phyloP scores from a whole-genome alignment of 2,329 filamentous ascomycete genomes.

The Epichloe festucae region DNA sequence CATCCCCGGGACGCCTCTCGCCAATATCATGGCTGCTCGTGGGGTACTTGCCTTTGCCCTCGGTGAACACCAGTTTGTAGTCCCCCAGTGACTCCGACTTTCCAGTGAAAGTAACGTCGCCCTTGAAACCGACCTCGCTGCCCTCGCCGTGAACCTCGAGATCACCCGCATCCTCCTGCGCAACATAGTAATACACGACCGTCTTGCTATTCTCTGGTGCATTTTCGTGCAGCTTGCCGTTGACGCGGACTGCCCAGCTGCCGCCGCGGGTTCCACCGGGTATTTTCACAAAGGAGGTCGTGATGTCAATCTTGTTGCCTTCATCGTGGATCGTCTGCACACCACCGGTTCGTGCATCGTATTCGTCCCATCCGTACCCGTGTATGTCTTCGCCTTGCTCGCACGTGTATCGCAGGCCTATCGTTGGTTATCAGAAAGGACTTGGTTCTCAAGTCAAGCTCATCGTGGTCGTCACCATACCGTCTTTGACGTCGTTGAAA shows the following conservation, averaged over 20 bases:
- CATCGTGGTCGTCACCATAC: conserved; percentile 27
- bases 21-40: conserved; percentile 53
- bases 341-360: conserved; percentile 78
- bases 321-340: conserved; percentile 84
- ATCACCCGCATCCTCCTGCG: conserved; percentile 59
- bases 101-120: conserved; percentile 58
- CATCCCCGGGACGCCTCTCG: conserved; percentile 56
- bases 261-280: conserved; percentile 76
- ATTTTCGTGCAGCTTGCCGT: conserved; percentile 62
- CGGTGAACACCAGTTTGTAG: conserved; percentile 67
- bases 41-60: conserved; percentile 51
- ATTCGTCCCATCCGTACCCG: conserved; percentile 97
- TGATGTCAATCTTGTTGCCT: conserved; percentile 78
- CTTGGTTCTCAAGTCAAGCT: no score
- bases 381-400: conserved; percentile 90
- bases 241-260: conserved; percentile 83
- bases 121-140: conserved; percentile 37
- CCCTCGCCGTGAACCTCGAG: conserved; percentile 45
- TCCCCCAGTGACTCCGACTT: conserved; percentile 59
- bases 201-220: conserved; percentile 56
- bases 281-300: conserved; percentile 86
- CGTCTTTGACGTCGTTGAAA: conserved; percentile 60
- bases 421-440: no score
- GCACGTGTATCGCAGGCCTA: conserved; percentile 85
- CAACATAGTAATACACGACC: conserved; percentile 69